A percentile compares a stretch with the other conserved stretches of the same genome.
phyloP scores from a whole-genome alignment of 192 early-diverging fungal species.

The Gaertneriomyces sp. region DNA sequence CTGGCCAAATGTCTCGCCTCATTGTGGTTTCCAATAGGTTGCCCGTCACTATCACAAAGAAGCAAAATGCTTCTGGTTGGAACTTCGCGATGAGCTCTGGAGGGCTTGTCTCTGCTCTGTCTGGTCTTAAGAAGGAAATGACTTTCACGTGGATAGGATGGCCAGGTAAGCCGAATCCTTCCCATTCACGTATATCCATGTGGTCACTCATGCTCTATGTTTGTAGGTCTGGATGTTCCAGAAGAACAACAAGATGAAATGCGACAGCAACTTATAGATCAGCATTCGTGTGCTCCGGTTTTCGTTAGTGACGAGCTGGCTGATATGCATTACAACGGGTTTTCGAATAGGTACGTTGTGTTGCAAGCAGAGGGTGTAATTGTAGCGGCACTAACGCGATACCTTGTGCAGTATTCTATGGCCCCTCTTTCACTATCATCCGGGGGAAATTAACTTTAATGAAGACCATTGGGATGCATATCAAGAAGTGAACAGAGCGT shows the following conservation, averaged over 20 bases:
- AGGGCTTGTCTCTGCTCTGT: constrained; percentile 91
- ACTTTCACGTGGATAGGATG: constrained; percentile 99
- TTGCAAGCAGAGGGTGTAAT: not conserved
- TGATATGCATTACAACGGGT: constrained; percentile 96
- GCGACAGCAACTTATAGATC: constrained; percentile 64
- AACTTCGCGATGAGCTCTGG: constrained; percentile 86
- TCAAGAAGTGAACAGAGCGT: constrained; percentile 83
- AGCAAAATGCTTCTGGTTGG: constrained; percentile 51
- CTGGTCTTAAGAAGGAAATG: constrained; percentile 92
- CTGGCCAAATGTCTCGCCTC: constrained; percentile 23
- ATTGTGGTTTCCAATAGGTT: constrained; percentile 95
- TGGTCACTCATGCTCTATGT: not conserved
- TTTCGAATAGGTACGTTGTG: constrained; percentile 71
- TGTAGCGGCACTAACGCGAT: not conserved
- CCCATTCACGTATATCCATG: not conserved
- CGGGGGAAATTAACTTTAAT: constrained; percentile 96
- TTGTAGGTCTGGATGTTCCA: constrained; percentile 75
- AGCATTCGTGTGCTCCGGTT: constrained; percentile 87
- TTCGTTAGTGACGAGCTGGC: constrained; percentile 92
- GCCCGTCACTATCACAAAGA: constrained; percentile 83
- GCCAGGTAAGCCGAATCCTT: constrained; percentile 63
- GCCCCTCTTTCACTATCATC: constrained; percentile 99
- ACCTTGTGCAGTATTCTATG: constrained; percentile 75
- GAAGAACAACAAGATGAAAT: constrained; percentile 69
- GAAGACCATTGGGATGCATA: constrained; percentile 94